Evolutionary conservation across 139 green algal species (phyloP), one percentile per base, ranked within the genome.

Genomic region (Nannochloris sp.): DNA sequence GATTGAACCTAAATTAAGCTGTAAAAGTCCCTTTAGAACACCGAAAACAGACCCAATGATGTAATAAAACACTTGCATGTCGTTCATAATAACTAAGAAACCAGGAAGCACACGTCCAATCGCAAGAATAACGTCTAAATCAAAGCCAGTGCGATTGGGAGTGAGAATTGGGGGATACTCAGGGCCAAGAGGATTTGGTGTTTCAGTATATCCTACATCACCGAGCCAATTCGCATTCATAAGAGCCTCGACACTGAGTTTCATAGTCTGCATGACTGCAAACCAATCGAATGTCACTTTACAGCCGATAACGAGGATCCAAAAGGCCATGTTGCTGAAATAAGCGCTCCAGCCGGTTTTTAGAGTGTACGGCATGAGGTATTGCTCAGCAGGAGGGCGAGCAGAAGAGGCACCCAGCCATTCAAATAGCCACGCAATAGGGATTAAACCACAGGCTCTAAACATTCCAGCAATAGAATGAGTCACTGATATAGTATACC

Each of bases 211-310:
- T 66, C 3, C 4, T 12, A 44, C 61, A 4, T 53, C 38, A 54
- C 29, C n/a, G 24, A 77, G 64, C 68, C 70, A 81, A 53, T 60
- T 57, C 53, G 45, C 35, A 48, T 75, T 31, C 53, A 56, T 76
- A 14, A 60, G 39, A 53, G 54, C 76, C 10, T 48, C 42, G 14
- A 83, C 60, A 4, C 67, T 32, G 25, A 44, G 35, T 24, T 77
- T 38, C 51, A 83, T 63, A 1, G 76, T 74, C 34, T 46, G 38
- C 42, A 83, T 76, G 13, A 83, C 39, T 23, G 67, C 64, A 54
- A 78, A 85, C 54, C 75, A 85, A 62, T 89, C 83, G 39, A 90
- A 89, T 3, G 67, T 65, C 13, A 81, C 55, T 67, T 90, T 90
- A 38, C 73, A 36, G 0, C 23, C 66, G 19, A 90, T 57, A 27